Evolutionary conservation across 768 basidiomycete genomes (phyloP).

Genomic region (Rhizopogon vesiculosus): DNA sequence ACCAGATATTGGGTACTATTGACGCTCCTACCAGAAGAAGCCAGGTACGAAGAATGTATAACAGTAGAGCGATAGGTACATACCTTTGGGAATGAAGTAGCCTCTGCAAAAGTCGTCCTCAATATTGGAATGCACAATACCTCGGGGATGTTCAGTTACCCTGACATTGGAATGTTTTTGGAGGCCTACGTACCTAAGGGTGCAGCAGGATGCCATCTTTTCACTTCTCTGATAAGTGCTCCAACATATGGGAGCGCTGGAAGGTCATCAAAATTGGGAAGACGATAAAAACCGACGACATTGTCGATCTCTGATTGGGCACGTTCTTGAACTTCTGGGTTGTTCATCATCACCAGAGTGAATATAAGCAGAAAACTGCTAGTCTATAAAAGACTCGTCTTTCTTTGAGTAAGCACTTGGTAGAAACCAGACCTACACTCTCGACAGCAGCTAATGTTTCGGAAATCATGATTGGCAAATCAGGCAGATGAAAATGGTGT

Average conservation of each 20-base stretch:
- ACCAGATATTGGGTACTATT: slow-evolving; percentile 11
- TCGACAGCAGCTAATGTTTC: not conserved
- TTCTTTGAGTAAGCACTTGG: too few species aligned
- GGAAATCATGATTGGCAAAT: not conserved
- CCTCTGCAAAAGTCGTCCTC: not conserved
- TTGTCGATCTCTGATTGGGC: slow-evolving; percentile 2
- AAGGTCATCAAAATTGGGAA: too few species aligned
- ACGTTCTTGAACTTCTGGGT: slow-evolving; percentile 1
- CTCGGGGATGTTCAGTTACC: not conserved
- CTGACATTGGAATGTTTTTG: not conserved
- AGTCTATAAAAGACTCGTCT: too few species aligned
- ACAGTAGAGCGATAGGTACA: slow-evolving; percentile 3
- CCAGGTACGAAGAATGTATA: not conserved
- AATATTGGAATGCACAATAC: slow-evolving; percentile 15
- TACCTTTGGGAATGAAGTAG: slow-evolving; percentile 27
- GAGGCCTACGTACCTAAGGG: not conserved
- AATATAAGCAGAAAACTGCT: not conserved
- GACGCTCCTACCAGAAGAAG: slow-evolving; percentile 1
- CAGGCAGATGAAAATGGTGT: too few species aligned
- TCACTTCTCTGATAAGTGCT: not conserved
- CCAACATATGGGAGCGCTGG: not conserved
- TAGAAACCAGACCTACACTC: too few species aligned
- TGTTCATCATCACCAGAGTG: not conserved
- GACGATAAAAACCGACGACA: not conserved
- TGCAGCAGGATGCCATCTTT: not conserved